A percentile compares a stretch with the other conserved stretches of the same genome.
phyloP scores from a whole-genome alignment of 139 green algal genomes.

The Yamagishiella unicocca region DNA sequence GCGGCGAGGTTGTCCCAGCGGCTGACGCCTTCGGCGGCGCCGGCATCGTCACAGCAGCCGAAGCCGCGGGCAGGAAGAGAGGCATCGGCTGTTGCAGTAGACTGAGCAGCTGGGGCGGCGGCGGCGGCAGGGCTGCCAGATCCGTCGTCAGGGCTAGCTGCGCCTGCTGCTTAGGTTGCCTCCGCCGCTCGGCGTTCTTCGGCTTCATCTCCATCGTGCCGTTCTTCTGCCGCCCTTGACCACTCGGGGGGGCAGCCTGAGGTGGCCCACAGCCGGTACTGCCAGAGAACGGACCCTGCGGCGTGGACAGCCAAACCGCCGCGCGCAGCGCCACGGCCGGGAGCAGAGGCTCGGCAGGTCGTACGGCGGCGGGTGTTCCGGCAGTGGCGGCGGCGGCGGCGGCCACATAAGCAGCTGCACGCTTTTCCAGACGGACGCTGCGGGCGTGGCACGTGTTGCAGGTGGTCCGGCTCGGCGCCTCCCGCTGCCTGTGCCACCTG shows the following conservation, averaged over 20 bases:
- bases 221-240: no score
- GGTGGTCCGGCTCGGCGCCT: no score
- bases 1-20: background rate
- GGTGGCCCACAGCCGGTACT: no score
- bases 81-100: background rate
- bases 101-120: background rate
- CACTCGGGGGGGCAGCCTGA: no score
- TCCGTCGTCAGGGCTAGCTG: background rate
- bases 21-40: background rate
- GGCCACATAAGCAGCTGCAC: no score
- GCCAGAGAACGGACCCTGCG: no score
- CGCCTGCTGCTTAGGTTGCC: background rate
- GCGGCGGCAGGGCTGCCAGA: background rate
- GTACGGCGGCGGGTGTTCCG: no score
- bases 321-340: background rate
- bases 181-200: background rate
- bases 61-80: background rate
- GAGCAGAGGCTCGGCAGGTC: no score
- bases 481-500: no score
- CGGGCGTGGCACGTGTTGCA: no score
- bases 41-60: background rate
- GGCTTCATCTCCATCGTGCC: background rate
- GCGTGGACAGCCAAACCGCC: background rate
- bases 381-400: no score
- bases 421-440: no score